Evolutionary conservation across 805 yeast species (phyloP), one percentile per base, ranked within the genome.

Genomic region (Schizosaccharomyces japonicus): DNA sequence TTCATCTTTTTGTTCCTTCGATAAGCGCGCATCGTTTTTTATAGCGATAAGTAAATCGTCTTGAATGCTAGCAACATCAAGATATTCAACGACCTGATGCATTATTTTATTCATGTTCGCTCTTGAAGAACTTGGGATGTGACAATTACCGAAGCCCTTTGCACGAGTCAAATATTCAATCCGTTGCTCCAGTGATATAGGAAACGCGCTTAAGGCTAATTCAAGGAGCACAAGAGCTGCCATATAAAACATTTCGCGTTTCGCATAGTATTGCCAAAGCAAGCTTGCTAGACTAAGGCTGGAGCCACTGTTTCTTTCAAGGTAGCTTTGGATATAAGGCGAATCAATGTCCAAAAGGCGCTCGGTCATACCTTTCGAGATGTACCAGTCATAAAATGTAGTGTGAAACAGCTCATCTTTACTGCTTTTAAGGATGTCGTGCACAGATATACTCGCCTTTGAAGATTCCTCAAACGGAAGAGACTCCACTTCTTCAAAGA

Each of bases 331-430:
- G 33, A 90, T 73, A 56, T 67, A 87, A 10, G 85, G 80, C 0
- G 95, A 82, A 48, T 81, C 80, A 49, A 87, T 70, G 44, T 78
- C 81, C 50, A 87, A 66, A 40, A 90, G 64, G 51, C 80, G 73
- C 49, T 79, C 90, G 51, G 81, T 77, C 27, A 75, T 71, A 3
- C 82, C 85, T 56, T 80, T 81, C 40, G 68, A 63, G 30, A 83
- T 77, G 54, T 83, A 76, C 95, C 96, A 90, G 59, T 82, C 87
- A 60, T 90, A 90, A 53, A 90, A 72, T 52, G 81, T 80, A 62
- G 77, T 83, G 53, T 90, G 98, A 69, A 90, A 90, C n/a, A 75
- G 60, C 56, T 78, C 80, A 58, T 90, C 96, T 42, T 72, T 68
- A 48, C 77, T 76, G 15, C 72, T 71, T 55, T 84, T 75, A 49